Base-by-base conservation (phyloP, 2,329 filamentous ascomycete genomes). In the Neoascochyta sp. region DNA sequence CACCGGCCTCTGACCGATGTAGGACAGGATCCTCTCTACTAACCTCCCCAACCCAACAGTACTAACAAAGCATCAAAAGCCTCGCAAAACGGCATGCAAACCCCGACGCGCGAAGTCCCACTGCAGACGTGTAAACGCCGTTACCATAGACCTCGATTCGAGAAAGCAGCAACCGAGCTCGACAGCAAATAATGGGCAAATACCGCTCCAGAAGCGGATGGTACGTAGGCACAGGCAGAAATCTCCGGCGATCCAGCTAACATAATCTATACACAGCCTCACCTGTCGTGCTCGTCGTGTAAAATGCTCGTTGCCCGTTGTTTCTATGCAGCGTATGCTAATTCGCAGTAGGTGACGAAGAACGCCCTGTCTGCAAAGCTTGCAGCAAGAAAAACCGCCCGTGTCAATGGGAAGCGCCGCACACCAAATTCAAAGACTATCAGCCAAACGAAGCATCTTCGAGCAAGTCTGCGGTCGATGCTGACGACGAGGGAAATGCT, bases 241-340 rank as follows among this genome's bases (percentile, higher is more conserved):
- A n/a, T n/a, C n/a, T n/a, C n/a, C n/a, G n/a, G n/a, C n/a, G n/a
- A n/a, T n/a, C n/a, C n/a, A n/a, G n/a, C n/a, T n/a, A n/a, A n/a
- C n/a, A n/a, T n/a, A n/a, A n/a, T n/a, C n/a, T n/a, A n/a, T 22
- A 13, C 18, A 26, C 12, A 59, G 55, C 30, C 34, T 53, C 20
- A 57, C 54, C 9, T 59, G 55, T 33, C 43, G 55, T 33, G 37
- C 45, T 13, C 54, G 55, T 21, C 54, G 55, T 19, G 55, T 59
- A 10, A 57, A 59, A 28, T 59, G 55, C 53, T 19, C 34, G 50
- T 37, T 32, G 15, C 8, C 12, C 13, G 7, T 16, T n/a, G 3
- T 15, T 21, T 11, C 5, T 16, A 16, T 4, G 9, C 5, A 24
- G 14, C 13, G 6, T 4, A 15, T 16, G 9, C 14, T 26, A 12